Percentiles rank a stretch among this genome's conserved stretches.
phyloP scores from a whole-genome alignment of 2,329 filamentous ascomycete genomes.

The Paraphaeosphaeria sporulosa region DNA sequence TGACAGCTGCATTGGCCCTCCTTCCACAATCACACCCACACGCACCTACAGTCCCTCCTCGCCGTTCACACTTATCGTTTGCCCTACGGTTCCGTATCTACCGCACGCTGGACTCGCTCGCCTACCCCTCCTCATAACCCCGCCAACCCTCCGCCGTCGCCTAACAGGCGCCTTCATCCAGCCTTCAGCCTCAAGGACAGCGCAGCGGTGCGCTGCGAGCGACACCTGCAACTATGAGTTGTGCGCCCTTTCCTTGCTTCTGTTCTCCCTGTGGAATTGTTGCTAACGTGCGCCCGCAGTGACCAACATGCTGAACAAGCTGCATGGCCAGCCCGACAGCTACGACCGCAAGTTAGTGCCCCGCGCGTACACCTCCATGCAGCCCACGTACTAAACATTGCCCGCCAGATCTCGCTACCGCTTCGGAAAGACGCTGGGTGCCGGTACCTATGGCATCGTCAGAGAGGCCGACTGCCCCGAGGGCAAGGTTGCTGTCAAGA shows the following conservation, averaged over 20 bases:
- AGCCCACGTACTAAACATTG: constrained; percentile 37
- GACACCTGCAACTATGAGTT: constrained; percentile 45
- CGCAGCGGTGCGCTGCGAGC: constrained; percentile 38
- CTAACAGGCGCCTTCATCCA: constrained; percentile 38
- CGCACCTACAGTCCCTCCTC: constrained; percentile 1
- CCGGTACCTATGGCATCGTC: constrained; percentile 98
- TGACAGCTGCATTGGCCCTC: constrained; percentile 9
- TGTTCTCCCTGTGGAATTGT: constrained; percentile 22
- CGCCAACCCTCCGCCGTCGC: constrained; percentile 35
- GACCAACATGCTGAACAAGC: constrained; percentile 90
- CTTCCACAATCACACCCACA: constrained; percentile 3
- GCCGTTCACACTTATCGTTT: not conserved
- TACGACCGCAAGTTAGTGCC: constrained; percentile 92
- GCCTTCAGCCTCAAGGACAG: constrained; percentile 41
- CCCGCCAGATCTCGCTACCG: constrained; percentile 77
- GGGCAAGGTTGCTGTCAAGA: constrained; percentile 95
- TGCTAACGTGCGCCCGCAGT: constrained; percentile 60
- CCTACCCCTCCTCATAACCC: constrained; percentile 40
- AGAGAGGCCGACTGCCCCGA: constrained; percentile 86
- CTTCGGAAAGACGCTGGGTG: constrained; percentile 92
- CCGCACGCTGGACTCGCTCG: constrained; percentile 28
- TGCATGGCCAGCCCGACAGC: constrained; percentile 94
- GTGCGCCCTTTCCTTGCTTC: constrained; percentile 25
- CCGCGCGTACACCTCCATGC: constrained; percentile 29
- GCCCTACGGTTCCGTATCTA: constrained; percentile 20